Evolutionary conservation across 192 early-diverging fungal species (phyloP), one percentile per base, ranked within the genome.

Genomic region (Entomortierella chlamydospora): DNA sequence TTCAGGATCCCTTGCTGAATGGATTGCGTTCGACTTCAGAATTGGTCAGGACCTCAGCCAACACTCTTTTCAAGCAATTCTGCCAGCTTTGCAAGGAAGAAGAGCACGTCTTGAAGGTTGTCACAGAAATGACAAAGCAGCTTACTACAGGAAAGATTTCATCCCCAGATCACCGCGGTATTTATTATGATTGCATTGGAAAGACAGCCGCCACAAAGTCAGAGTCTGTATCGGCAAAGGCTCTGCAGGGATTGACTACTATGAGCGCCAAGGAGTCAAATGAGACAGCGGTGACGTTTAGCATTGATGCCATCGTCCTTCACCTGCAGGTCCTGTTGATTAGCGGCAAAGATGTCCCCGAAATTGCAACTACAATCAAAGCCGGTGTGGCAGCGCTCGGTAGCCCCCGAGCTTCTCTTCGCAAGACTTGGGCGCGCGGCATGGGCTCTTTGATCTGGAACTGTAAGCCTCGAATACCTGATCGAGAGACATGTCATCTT

Each of bases 251-350:
- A 8, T 79, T 91, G 71, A 82, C 90, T 6, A 83, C 88, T n/a
- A 90, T 96, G 81, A 68, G 87, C 12, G 68, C 79, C 26, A 96
- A 95, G 80, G 96, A 97, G 74, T 86, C 89, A 15, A 90, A 93
- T 54, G 96, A 96, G 57, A 72, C 76, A 20, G 89, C 88, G n/a
- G 84, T 92, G 12, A 53, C 80, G 2, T 81, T 87, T 57, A 85
- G 90, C 52, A 89, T 95, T 28, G 64, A 87, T 22, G 89, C 90
- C 11, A 70, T 91, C 28, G 85, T 87, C 10, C 55, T 64, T 47
- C 94, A 95, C 57, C 34, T 83, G 17, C 67, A 57, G 23, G 84
- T 76, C 20, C 87, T 87, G 31, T 83, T 87, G 64, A 81, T 47
- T 39, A 57, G 57, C 51, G 64, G 72, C 61, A 65, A 85, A 39